These are phyloP conservation scores for Salvia hispanica DNA, from an alignment of 257 asterid species.

Conservation along the genomic window DNA sequence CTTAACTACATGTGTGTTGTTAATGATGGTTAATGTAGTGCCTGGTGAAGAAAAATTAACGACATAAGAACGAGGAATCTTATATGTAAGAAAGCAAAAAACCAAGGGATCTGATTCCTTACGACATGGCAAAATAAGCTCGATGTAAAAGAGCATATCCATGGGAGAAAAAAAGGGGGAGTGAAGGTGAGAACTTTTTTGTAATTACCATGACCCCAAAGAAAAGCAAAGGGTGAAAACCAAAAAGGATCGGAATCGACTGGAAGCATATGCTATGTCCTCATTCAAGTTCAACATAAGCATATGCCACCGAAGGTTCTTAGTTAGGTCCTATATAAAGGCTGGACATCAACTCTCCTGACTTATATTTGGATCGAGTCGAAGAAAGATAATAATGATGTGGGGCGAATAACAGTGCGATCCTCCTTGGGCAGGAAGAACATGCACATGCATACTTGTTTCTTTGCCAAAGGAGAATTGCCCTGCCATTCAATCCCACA, in stretches of 20 bases:
- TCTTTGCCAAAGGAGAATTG: slow-evolving; percentile 86
- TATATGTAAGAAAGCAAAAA: slow-evolving; percentile 34
- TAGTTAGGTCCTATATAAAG: slow-evolving; percentile 31
- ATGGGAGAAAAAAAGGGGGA: slow-evolving; percentile 17
- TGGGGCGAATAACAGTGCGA: slow-evolving; percentile 53
- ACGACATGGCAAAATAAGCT: slow-evolving; percentile 26
- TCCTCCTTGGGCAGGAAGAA: slow-evolving; percentile 51
- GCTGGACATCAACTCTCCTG: slow-evolving; percentile 19
- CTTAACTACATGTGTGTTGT: not conserved
- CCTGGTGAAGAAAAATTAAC: slow-evolving; percentile 6
- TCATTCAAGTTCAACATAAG: slow-evolving; percentile 20
- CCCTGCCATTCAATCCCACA: slow-evolving; percentile 65
- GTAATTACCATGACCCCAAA: slow-evolving; percentile 35
- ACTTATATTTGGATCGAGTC: not conserved
- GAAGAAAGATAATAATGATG: slow-evolving; percentile 31
- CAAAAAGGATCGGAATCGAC: slow-evolving; percentile 36
- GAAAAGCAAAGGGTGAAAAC: slow-evolving; percentile 36
- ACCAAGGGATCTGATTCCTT: slow-evolving; percentile 40
- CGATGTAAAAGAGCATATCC: slow-evolving; percentile 33
- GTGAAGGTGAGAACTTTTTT: slow-evolving; percentile 40
- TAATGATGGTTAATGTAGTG: not conserved
- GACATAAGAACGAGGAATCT: slow-evolving; percentile 28
- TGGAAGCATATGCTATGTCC: slow-evolving; percentile 49
- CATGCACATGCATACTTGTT: slow-evolving; percentile 47
- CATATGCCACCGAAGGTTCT: slow-evolving; percentile 56